Conservation (phyloP, 495 filamentous ascomycete genomes). For the Aspergillus panamensis region DNA sequence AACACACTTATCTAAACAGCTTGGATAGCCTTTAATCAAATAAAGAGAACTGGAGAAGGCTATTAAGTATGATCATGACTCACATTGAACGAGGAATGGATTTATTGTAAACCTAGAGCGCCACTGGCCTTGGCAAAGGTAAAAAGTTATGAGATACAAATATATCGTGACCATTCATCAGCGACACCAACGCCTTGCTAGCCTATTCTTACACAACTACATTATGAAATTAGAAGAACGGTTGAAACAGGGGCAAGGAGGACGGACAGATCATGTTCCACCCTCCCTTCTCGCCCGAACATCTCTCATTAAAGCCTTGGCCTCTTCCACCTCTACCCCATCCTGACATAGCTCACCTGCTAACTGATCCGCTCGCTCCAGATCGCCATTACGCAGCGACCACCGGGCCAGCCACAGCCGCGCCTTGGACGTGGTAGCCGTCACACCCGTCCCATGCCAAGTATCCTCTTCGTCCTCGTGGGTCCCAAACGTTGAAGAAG, state of each 20-base stretch:
- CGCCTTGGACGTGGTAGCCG: conserved; percentile 83
- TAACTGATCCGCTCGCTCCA: conserved; percentile 70
- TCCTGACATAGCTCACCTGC: conserved; percentile 93
- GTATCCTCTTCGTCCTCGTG: conserved; percentile 38
- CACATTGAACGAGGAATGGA: too few species aligned
- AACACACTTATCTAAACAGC: too few species aligned
- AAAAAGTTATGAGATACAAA: too few species aligned
- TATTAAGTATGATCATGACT: too few species aligned
- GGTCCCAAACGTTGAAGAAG: conserved; percentile 9
- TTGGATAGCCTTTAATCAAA: too few species aligned
- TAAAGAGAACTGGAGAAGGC: too few species aligned
- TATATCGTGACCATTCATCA: not conserved
- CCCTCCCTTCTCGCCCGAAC: conserved; percentile 74
- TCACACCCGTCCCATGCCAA: conserved; percentile 67
- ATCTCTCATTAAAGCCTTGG: conserved; percentile 90
- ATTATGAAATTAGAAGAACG: not conserved
- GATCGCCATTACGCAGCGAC: conserved; percentile 70
- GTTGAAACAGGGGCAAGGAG: not conserved
- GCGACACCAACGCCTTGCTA: conserved; percentile 10
- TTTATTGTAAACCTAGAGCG: too few species aligned
- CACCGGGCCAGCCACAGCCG: conserved; percentile 89
- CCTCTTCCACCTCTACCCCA: conserved; percentile 96
- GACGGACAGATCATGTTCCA: conserved; percentile 13
- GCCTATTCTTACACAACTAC: not conserved
- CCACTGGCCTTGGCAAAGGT: too few species aligned